Evolutionary conservation across 2,329 filamentous ascomycete species (phyloP), one percentile per base, ranked within the genome.

Genomic region (Rhinocladiella mackenziei): DNA sequence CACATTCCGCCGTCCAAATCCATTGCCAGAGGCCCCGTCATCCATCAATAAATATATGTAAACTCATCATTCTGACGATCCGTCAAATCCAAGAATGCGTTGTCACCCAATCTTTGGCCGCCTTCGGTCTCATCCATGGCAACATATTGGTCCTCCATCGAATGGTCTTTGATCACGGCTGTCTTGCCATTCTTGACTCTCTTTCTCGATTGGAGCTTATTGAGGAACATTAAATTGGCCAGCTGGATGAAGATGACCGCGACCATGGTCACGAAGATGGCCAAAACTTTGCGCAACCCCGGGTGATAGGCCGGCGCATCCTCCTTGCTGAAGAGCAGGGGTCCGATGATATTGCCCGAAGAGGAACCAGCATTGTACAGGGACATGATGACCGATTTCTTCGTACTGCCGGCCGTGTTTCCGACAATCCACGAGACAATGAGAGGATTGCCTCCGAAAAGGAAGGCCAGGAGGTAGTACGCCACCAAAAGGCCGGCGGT

Each of bases 41-140:
- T 8, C 45, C 25, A 35, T 51, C 38, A 56, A 33, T 56, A 57
- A 30, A 58, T 50, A 43, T 58, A 57, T 10, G 48, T 50, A 63
- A 84, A 84, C 56, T 84, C 80, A 45, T 85, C 79, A 54, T 84
- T 85, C 65, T 80, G 66, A 14, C 74, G 63, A 60, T 85, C 81
- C 1, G 81, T 83, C 53, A 83, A 54, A 62, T 85, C 81, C 51
- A 75, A 60, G 37, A 77, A 75, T 48, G 40, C 54, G 23, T 60
- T 44, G 25, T 60, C 52, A 10, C 47, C 56, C 38, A 55, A 23
- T 55, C 4, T 56, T 50, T 4, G 43, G 53, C 47, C 55, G 50
- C 54, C 55, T 13, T 60, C 63, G 11, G 19, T 64, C 18, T 68
- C 65, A 17, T 58, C 48, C 41, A 52, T 42, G 10, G 45, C 39